Base-by-base conservation (phyloP, 768 basidiomycete species). In the Russula sp. region DNA sequence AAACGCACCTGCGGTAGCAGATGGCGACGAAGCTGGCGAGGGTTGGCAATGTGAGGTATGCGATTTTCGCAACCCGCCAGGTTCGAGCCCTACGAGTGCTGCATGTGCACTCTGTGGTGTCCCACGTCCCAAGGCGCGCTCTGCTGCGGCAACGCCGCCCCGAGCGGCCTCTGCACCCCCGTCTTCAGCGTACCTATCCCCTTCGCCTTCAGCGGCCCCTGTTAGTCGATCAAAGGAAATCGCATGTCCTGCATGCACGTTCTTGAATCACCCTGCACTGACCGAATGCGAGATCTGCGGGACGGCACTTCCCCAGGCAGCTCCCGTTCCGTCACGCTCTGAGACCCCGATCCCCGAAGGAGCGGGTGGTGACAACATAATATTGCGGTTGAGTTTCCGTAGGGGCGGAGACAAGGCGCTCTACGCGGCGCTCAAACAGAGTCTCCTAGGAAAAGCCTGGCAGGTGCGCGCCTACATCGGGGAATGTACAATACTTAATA, bases 31-130 rank as follows among this genome's bases (percentile, higher is more conserved):
- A n/a, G 70, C 65, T 1, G 78, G 76, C 55, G 81, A 79, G 60
- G 83, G 76, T 61, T 95, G 93, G 93, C 80, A 86, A 70, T 98
- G 95, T 68, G 82, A 84, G 42, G 87, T 98, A n/a, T 98, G 95
- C 72, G 89, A 82, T 35, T 87, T 86, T 69, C 81, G 82, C 35
- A 97, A 96, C 73, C 81, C 87, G 3, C 85, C 87, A 36, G 88
- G 88, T 1, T 76, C 84, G 38, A 89, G 86, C 70, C 86, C 86
- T 18, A 76, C 82, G 2, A 82, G 83, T 20, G 80, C 87, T 3
- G 78, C 77, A 69, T 97, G 94, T 70, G 77, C 76, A 7, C 78
- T 97, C 14, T 98, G 94, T 67, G 94, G 94, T 2, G 87, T 95
- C 22, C 83, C 87, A 20, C 79, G 86, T 57, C 73, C 69, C 58